A percentile compares a stretch with the other conserved stretches of the same genome.
These are phyloP conservation scores for Fusarium kyushuense DNA, from an alignment of 2,329 filamentous ascomycete genomes.

Conservation along the genomic window DNA sequence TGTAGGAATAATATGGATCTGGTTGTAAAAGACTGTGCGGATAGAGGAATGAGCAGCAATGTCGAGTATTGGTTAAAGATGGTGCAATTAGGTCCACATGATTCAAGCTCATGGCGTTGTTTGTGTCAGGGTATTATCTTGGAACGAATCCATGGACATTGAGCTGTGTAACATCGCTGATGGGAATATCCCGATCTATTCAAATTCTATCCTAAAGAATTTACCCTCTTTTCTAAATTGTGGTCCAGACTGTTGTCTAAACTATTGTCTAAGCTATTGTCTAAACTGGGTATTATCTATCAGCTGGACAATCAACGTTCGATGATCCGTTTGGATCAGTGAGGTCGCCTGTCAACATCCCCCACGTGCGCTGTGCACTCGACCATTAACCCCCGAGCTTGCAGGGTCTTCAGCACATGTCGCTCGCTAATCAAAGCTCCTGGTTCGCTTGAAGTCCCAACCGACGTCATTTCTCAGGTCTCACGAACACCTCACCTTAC, in stretches of 20 bases:
- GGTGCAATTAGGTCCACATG: not conserved
- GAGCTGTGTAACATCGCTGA: not conserved
- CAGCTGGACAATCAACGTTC: not conserved
- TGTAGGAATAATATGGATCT: not conserved
- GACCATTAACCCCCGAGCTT: not conserved
- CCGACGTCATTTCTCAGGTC: slow-evolving; percentile 21
- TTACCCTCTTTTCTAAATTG: not conserved
- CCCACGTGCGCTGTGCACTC: slow-evolving; percentile 15
- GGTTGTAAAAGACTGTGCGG: not conserved
- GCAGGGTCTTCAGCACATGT: not conserved
- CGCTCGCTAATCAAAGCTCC: slow-evolving; percentile 1
- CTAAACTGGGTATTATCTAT: not conserved
- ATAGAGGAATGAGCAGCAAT: too few relatives aligned
- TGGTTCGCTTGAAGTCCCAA: not conserved
- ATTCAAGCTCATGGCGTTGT: not conserved
- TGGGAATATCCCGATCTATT: not conserved
- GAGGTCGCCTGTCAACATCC: not conserved
- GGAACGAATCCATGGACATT: too few relatives aligned
- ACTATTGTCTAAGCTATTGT: too few relatives aligned
- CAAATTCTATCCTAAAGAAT: not conserved
- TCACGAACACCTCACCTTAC: slow-evolving; percentile 9
- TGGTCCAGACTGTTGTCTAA: too few relatives aligned
- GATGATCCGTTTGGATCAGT: not conserved
- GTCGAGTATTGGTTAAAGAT: not conserved
- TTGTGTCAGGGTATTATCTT: slow-evolving; percentile 1